Conservation (phyloP, 75 land plant species). For the Ceratopteris richardii region DNA sequence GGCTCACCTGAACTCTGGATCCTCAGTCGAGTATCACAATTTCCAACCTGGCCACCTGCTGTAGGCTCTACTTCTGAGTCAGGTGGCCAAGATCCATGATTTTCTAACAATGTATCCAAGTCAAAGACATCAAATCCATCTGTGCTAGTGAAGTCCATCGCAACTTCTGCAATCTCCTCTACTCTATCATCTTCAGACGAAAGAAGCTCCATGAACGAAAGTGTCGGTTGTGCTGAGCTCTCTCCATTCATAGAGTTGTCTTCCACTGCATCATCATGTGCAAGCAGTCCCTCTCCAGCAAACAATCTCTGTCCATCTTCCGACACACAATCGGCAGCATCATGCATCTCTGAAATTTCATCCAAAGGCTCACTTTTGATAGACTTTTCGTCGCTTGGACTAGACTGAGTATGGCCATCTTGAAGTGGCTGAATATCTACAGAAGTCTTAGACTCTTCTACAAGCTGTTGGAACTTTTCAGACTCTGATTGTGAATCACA, state of each 20-base stretch:
- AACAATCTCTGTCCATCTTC: neutral
- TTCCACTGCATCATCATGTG: neutral
- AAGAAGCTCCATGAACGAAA: conserved; percentile 7
- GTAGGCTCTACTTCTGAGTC: neutral
- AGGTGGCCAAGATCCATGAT: neutral
- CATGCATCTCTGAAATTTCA: neutral
- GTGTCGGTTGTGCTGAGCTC: neutral
- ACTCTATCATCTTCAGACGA: conserved; percentile 6
- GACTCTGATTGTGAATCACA: neutral
- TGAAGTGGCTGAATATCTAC: too few species aligned
- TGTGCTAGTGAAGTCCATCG: neutral
- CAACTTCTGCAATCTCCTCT: neutral
- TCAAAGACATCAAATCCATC: conserved; percentile 5
- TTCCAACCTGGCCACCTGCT: neutral
- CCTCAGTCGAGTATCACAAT: neutral
- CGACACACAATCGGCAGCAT: neutral
- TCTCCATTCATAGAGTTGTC: neutral
- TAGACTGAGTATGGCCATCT: neutral
- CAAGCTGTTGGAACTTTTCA: neutral
- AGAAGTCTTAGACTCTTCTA: neutral
- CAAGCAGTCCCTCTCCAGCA: neutral
- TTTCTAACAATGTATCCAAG: neutral
- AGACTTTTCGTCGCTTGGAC: neutral
- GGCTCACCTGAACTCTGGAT: neutral
- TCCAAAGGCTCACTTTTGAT: neutral